Evolutionary conservation across 257 asterid genomes (phyloP).

Genomic region (Gentiana dahurica): DNA sequence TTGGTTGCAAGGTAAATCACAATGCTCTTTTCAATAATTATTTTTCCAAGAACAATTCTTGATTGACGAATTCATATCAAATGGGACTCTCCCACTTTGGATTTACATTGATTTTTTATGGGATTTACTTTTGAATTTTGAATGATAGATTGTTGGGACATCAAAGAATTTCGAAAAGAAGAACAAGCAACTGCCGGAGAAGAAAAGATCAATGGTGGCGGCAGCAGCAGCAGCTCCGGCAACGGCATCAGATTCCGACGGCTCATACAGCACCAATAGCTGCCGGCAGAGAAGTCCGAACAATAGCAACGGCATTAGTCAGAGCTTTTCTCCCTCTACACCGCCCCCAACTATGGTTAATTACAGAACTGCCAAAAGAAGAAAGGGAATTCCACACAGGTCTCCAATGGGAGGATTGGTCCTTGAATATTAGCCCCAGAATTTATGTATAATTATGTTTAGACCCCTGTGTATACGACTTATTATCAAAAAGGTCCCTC

Average conservation of each 20-base stretch:
- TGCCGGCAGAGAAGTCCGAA: conserved; percentile 18
- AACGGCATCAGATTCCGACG: conserved; percentile 40
- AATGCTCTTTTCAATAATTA: neutral
- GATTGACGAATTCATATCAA: no score
- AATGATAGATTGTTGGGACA: conserved; percentile 65
- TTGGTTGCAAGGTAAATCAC: conserved; percentile 69
- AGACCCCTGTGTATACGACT: no score
- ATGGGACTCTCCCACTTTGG: no score
- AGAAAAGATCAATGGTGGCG: conserved; percentile 11
- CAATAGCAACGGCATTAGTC: conserved; percentile 20
- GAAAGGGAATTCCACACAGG: conserved; percentile 91
- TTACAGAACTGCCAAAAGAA: conserved; percentile 52
- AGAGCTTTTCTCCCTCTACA: conserved; percentile 65
- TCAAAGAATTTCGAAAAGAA: conserved; percentile 34
- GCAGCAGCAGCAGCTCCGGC: neutral
- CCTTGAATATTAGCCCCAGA: conserved; percentile 28
- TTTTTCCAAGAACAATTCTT: no score
- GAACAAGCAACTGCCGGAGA: conserved; percentile 22
- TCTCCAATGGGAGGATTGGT: conserved; percentile 70
- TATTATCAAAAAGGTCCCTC: neutral
- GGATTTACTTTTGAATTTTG: neutral
- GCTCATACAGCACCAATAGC: conserved; percentile 48
- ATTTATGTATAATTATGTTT: neutral
- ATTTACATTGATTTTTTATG: no score
- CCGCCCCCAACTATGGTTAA: conserved; percentile 58